These are phyloP conservation scores for Rhodotorula sp. DNA, from an alignment of 1,284 basidiomycete genomes.

Conservation along the genomic window DNA sequence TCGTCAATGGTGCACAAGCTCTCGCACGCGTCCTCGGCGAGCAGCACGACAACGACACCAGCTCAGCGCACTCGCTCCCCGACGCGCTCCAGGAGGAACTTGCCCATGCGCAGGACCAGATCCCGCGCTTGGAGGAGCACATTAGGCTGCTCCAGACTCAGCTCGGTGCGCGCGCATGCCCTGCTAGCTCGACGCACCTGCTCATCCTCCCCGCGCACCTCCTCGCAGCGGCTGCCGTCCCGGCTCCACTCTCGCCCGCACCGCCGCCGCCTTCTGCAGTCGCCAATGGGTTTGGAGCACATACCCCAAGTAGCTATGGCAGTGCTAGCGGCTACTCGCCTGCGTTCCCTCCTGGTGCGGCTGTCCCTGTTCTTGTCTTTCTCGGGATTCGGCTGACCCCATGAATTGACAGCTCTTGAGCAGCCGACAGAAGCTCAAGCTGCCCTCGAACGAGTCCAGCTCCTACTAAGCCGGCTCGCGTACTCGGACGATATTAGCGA, in stretches of 20 bases:
- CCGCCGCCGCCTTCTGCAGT: background rate
- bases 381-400: background rate
- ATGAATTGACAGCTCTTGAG: background rate
- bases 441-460: background rate
- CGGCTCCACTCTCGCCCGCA: conserved; percentile 4
- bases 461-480: background rate
- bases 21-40: background rate
- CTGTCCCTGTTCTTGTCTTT: background rate
- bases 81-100: background rate
- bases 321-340: background rate
- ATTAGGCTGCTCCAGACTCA: background rate
- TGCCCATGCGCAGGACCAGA: background rate
- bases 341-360: background rate
- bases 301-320: background rate
- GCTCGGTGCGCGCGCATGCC: background rate
- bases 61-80: background rate
- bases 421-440: background rate
- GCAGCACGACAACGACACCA: background rate
- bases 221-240: conserved; percentile 2
- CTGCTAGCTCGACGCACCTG: no score
- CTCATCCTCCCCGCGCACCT: background rate
- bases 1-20: background rate
- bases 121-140: background rate
- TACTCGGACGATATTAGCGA: conserved; percentile 1
- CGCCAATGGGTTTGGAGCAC: conserved; percentile 3